Evolutionary conservation across 208 protist species (phyloP).

Genomic region (Balamuthia mandrillaris): DNA sequence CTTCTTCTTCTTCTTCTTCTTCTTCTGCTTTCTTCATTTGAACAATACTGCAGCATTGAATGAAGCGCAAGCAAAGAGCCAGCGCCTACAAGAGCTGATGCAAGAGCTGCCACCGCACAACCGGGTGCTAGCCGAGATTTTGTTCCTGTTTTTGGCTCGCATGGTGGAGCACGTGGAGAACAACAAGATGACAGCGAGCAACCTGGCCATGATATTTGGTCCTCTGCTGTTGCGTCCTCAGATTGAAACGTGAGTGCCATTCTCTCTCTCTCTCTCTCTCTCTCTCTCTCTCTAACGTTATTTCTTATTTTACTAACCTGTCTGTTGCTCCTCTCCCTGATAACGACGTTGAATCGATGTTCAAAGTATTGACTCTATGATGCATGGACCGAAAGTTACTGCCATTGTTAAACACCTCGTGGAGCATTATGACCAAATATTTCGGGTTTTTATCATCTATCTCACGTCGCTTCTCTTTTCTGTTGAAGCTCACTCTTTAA

Average conservation of each 20-base stretch:
- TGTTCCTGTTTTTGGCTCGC: background rate
- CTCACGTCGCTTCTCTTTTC: background rate
- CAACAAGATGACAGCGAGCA: slow-evolving; percentile 3
- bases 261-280: too few species aligned
- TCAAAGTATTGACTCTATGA: background rate
- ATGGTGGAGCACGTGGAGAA: background rate
- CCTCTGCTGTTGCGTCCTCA: background rate
- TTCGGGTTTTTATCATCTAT: background rate
- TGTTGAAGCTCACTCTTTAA: background rate
- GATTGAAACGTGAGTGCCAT: too few species aligned
- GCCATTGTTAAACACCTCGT: background rate
- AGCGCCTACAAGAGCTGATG: background rate
- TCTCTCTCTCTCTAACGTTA: too few species aligned
- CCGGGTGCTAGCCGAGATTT: background rate
- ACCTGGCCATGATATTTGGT: slow-evolving; percentile 1
- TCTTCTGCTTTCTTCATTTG: too few species aligned
- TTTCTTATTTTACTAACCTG: background rate
- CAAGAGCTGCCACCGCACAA: background rate
- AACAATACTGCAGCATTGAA: too few species aligned
- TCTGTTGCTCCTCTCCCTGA: background rate
- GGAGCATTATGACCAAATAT: background rate
- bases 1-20: too few species aligned
- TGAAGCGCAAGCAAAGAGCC: background rate
- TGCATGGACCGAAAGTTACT: background rate
- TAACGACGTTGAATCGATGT: background rate